Evolutionary conservation across 2,329 filamentous ascomycete species (phyloP).

Genomic region (Colletotrichum tamarilloi): DNA sequence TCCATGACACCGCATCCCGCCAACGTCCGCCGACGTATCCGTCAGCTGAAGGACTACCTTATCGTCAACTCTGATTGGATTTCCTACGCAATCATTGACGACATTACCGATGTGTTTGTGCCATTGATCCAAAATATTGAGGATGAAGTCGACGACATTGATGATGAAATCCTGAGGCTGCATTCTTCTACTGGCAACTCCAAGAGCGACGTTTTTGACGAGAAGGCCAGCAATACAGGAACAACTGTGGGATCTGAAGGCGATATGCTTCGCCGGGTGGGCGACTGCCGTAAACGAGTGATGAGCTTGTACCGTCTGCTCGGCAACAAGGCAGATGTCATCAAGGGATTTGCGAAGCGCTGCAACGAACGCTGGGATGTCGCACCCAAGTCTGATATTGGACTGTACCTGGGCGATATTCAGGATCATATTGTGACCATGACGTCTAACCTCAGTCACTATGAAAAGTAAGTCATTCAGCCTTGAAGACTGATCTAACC

Average conservation of each 20-base stretch:
- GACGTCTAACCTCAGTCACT: slow-evolving; percentile 95
- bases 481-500: not conserved
- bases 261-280: slow-evolving; percentile 92
- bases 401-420: slow-evolving; percentile 97
- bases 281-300: slow-evolving; percentile 95
- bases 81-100: slow-evolving; percentile 96
- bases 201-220: slow-evolving; percentile 51
- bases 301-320: slow-evolving; percentile 94
- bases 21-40: slow-evolving; percentile 92
- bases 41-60: slow-evolving; percentile 93
- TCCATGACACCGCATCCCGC: slow-evolving; percentile 95
- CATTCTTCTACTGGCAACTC: slow-evolving; percentile 69
- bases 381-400: slow-evolving; percentile 93
- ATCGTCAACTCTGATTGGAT: slow-evolving; percentile 97
- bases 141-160: slow-evolving; percentile 96
- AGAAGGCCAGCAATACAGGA: slow-evolving; percentile 60
- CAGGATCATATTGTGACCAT: slow-evolving; percentile 99
- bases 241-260: slow-evolving; percentile 63
- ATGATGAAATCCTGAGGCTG: slow-evolving; percentile 87
- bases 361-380: slow-evolving; percentile 99
- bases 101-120: slow-evolving; percentile 96
- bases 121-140: slow-evolving; percentile 94
- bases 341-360: slow-evolving; percentile 97
- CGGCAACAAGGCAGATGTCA: slow-evolving; percentile 98
- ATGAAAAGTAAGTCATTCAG: slow-evolving; percentile 80